Percentiles rank a stretch among this genome's conserved stretches.
Evolutionary conservation across 192 early-diverging fungal genomes (phyloP).

Genomic region (Backusella westeae): DNA sequence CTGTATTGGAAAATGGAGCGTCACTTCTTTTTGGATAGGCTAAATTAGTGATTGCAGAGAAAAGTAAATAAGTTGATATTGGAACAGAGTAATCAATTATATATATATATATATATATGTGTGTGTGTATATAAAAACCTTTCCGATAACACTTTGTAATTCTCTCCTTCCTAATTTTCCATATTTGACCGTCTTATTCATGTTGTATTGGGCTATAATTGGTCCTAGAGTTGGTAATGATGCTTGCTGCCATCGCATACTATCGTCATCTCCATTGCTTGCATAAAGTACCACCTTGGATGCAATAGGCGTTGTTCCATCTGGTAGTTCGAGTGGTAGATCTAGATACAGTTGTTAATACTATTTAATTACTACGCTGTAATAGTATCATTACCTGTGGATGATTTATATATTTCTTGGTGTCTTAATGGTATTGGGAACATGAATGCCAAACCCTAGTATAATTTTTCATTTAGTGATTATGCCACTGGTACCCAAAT

Average conservation of each 20-base stretch:
- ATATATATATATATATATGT: neutral
- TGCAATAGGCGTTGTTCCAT: constrained; percentile 70
- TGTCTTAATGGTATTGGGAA: constrained; percentile 66
- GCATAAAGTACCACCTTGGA: constrained; percentile 58
- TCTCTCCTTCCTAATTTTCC: constrained; percentile 40
- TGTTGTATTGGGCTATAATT: constrained; percentile 27
- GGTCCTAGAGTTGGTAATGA: constrained; percentile 36
- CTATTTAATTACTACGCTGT: neutral
- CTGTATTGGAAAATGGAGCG: constrained; percentile 36
- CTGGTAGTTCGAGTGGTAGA: constrained; percentile 66
- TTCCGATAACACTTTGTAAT: constrained; percentile 43
- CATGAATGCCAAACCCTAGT: constrained; percentile 64
- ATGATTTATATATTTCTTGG: constrained; percentile 45
- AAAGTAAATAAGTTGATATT: neutral
- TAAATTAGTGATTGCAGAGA: neutral
- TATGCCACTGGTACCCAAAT: neutral
- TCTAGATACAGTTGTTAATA: constrained; percentile 27
- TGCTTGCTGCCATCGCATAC: constrained; percentile 44
- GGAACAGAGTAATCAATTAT: neutral
- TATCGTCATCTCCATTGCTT: constrained; percentile 30
- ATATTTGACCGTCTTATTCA: constrained; percentile 28
- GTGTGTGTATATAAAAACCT: constrained; percentile 28
- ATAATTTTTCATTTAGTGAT: neutral
- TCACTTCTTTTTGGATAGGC: constrained; percentile 26
- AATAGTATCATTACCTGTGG: constrained; percentile 32